Evolutionary conservation across 768 basidiomycete genomes (phyloP).

Genomic region (Kwoniella bestiolae): DNA sequence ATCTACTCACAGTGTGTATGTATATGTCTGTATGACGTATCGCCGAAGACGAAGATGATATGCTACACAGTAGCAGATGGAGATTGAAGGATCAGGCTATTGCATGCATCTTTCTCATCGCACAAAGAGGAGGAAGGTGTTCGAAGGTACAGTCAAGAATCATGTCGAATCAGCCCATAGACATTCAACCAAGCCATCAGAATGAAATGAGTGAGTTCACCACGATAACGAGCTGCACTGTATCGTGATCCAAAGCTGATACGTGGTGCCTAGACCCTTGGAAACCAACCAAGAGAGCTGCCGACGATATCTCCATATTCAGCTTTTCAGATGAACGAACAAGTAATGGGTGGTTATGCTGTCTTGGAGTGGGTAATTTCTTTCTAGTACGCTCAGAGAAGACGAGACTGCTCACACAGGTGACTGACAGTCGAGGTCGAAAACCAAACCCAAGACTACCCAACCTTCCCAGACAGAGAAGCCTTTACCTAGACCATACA

Average conservation of each 20-base stretch:
- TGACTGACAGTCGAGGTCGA: background rate
- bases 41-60: no score
- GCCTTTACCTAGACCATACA: background rate
- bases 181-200: background rate
- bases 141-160: background rate
- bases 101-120: background rate
- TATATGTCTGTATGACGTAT: background rate
- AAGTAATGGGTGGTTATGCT: slow-evolving; percentile 1
- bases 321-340: slow-evolving; percentile 9
- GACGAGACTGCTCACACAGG: background rate
- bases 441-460: background rate
- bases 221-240: no score
- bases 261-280: no score
- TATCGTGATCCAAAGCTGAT: no score
- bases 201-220: slow-evolving; percentile 17
- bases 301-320: slow-evolving; percentile 11
- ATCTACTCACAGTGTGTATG: background rate
- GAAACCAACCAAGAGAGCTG: background rate
- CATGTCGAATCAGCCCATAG: background rate
- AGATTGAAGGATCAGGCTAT: no score
- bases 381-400: background rate
- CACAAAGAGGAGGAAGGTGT: no score
- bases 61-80: no score
- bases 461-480: background rate
- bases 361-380: slow-evolving; percentile 3